phyloP scores from a whole-genome alignment of 208 protist genomes.

The Leishmania arabica region DNA sequence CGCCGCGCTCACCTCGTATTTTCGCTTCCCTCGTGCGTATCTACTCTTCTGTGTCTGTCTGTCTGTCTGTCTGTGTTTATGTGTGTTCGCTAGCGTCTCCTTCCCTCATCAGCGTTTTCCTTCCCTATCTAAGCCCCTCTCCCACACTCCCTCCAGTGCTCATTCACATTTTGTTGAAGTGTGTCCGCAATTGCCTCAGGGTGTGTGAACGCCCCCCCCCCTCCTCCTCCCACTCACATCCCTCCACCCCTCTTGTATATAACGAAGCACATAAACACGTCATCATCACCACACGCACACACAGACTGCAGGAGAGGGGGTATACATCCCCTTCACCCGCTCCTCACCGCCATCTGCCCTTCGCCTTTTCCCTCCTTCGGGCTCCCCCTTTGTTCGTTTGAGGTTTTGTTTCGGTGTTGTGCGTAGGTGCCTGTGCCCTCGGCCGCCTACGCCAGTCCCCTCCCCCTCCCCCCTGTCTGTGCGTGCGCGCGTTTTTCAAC shows the following conservation, averaged over 20 bases:
- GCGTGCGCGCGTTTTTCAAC: not conserved
- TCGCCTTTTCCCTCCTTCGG: not conserved
- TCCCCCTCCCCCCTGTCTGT: not conserved
- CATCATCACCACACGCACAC: not conserved
- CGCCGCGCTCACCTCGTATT: not conserved
- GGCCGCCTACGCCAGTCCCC: not conserved
- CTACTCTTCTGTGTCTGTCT: not conserved
- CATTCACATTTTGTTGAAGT: not conserved
- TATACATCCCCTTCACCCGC: not conserved
- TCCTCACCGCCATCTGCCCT: not conserved
- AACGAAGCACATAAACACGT: too few species aligned
- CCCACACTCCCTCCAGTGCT: not conserved
- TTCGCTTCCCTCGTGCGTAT: not conserved
- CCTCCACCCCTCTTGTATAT: not conserved
- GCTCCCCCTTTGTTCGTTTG: not conserved
- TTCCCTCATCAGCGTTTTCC: not conserved
- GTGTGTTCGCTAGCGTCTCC: not conserved
- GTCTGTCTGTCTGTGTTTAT: not conserved
- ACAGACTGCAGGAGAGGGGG: too few species aligned
- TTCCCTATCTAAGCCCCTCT: not conserved
- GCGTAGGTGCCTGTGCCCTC: not conserved
- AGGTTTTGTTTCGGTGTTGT: not conserved
- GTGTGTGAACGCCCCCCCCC: not conserved
- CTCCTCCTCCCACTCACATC: not conserved
- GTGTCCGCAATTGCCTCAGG: not conserved